Evolutionary conservation across 306 rosid genomes (phyloP).

Genomic region (Trichosanthes cucumerina): DNA sequence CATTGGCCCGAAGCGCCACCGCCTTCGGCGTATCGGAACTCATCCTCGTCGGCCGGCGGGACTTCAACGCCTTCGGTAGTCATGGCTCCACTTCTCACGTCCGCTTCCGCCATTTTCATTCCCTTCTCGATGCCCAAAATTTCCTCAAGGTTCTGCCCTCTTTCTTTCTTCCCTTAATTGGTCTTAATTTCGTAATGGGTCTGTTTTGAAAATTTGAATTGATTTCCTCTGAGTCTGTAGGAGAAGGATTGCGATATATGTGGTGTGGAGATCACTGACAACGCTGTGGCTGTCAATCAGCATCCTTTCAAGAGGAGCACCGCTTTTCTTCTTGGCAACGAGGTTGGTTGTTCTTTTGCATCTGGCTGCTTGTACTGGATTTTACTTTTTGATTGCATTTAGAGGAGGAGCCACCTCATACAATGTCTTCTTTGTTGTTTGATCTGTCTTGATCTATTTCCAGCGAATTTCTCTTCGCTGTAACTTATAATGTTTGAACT

Average conservation of each 20-base stretch:
- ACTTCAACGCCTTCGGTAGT: conserved; percentile 82
- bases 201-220: background rate
- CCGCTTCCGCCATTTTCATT: conserved; percentile 81
- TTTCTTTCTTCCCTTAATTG: background rate
- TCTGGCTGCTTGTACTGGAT: background rate
- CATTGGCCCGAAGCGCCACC: conserved; percentile 85
- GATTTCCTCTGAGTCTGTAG: conserved; percentile 7
- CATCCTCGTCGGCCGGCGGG: conserved; percentile 76
- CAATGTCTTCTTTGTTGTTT: background rate
- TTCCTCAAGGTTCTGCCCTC: conserved; percentile 44
- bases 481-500: background rate
- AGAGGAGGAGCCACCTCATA: background rate
- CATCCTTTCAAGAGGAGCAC: conserved; percentile 82
- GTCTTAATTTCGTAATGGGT: background rate
- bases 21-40: conserved; percentile 83
- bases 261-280: conserved; percentile 80
- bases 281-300: conserved; percentile 60
- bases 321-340: conserved; percentile 87
- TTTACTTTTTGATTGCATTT: background rate
- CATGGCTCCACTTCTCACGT: conserved; percentile 83
- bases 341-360: conserved; percentile 27
- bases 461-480: background rate
- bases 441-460: background rate
- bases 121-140: conserved; percentile 59
- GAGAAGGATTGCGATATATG: conserved; percentile 77